Evolutionary conservation across 2,329 filamentous ascomycete genomes (phyloP).

Genomic region (Fusarium pseudocircinatum): DNA sequence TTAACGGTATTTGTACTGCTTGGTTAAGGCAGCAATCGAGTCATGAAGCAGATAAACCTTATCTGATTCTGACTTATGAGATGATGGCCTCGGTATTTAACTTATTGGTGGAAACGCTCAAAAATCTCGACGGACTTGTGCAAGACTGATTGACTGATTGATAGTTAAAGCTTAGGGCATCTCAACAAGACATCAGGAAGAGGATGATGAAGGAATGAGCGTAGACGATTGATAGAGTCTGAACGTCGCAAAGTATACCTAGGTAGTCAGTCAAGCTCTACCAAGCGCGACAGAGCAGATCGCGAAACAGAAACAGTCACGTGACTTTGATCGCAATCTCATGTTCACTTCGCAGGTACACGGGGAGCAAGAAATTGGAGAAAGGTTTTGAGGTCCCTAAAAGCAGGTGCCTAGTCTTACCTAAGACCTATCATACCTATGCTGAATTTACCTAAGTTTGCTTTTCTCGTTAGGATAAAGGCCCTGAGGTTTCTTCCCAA

Average conservation of each 20-base stretch:
- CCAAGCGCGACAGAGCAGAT: constrained; percentile 12
- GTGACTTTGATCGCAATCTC: constrained; percentile 28
- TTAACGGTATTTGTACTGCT: not conserved
- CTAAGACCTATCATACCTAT: not conserved
- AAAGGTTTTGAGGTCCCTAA: not conserved
- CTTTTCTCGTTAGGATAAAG: not conserved
- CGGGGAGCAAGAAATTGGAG: not conserved
- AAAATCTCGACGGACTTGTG: not conserved
- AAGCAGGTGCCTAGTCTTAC: not conserved
- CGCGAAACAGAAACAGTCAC: constrained; percentile 23
- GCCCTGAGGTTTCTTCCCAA: not conserved
- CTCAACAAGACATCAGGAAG: not conserved
- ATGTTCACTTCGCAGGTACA: constrained; percentile 1
- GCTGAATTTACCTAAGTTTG: not conserved
- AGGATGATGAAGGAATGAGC: not conserved
- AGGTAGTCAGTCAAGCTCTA: constrained; percentile 2
- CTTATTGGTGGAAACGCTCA: not conserved
- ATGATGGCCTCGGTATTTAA: not conserved
- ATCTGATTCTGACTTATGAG: not conserved
- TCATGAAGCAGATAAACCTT: not conserved
- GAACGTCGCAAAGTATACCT: constrained; percentile 19
- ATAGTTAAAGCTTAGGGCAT: not conserved
- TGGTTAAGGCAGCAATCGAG: not conserved
- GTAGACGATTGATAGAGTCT: constrained; percentile 1
- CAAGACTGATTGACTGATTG: not conserved